Evolutionary conservation across 306 rosid species (phyloP), one percentile per base, ranked within the genome.

Genomic region (Trifolium pratense): DNA sequence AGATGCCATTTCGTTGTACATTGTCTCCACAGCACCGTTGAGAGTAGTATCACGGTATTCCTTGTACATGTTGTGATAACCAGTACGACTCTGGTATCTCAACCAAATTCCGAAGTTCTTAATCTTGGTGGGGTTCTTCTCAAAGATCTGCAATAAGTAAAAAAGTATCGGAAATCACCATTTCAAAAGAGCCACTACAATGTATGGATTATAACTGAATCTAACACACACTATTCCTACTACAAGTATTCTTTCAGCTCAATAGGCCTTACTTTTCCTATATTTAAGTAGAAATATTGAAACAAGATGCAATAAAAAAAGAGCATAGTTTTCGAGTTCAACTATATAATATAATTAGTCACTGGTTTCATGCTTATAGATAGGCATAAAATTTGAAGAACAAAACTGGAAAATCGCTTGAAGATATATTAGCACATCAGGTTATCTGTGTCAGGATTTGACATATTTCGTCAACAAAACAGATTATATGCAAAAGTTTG

Each of bases 61-160:
- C 89, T 91, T 91, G 81, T 91, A 89, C 97, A 92, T 92, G 39
- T 92, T 92, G 80, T 92, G 96, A 60, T 92, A 92, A 68, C 96
- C 97, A 2, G 97, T 92, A 25, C 97, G 91, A 51, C 97, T 92
- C 83, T 92, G 97, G 29, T 92, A 89, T 7, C 93, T 86, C 81
- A 92, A 87, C 97, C 96, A 92, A 37, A 92, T 89, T 16, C 97
- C 97, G 3, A 82, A 92, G 60, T 89, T 92, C 45, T 92, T 78
- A 43, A 92, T 83, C 36, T 75, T 89, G 26, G 96, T 91, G 34
- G 97, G 95, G 61, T 89, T 87, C 63, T 91, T 91, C 87, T 91
- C 95, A 76, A 84, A 91, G 25, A 91, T 89, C 97, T 91, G 86
- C 84, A 79, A 63, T 12, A 49, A 53, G 29, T 2, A 66, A 66